phyloP scores from a whole-genome alignment of 2,329 filamentous ascomycete species.

The Aureobasidium sp. region DNA sequence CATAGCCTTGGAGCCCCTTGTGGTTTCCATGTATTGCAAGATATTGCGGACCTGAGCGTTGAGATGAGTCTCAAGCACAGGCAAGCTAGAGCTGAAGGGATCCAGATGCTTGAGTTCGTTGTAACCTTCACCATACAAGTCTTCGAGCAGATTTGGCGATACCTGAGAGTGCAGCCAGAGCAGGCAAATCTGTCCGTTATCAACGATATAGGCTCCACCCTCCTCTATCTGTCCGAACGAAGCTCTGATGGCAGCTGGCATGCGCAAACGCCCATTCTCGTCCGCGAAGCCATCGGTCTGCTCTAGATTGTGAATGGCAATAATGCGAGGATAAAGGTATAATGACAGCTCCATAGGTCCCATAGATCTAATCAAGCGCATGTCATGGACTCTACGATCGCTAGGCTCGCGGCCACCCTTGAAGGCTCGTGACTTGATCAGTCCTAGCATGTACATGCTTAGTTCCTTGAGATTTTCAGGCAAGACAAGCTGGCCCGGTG shows the following conservation, averaged over 20 bases:
- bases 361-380: slow-evolving; percentile 84
- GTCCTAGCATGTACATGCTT: slow-evolving; percentile 86
- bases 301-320: slow-evolving; percentile 82
- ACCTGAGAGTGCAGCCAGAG: slow-evolving; percentile 91
- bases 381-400: slow-evolving; percentile 83
- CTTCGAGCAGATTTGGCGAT: slow-evolving; percentile 81
- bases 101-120: slow-evolving; percentile 68
- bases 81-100: slow-evolving; percentile 70
- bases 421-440: slow-evolving; percentile 86
- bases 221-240: slow-evolving; percentile 85
- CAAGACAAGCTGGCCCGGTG: slow-evolving; percentile 86
- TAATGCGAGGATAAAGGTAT: slow-evolving; percentile 92
- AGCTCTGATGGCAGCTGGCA: slow-evolving; percentile 73
- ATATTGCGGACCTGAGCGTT: slow-evolving; percentile 95
- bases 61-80: slow-evolving; percentile 81
- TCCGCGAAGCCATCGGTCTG: slow-evolving; percentile 90
- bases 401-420: slow-evolving; percentile 86
- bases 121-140: slow-evolving; percentile 78
- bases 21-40: slow-evolving; percentile 72
- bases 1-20: slow-evolving; percentile 78
- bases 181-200: slow-evolving; percentile 87
- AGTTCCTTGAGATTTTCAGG: slow-evolving; percentile 95
- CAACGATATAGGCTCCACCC: slow-evolving; percentile 87
- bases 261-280: slow-evolving; percentile 75
- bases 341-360: slow-evolving; percentile 77